These are phyloP conservation scores for Metschnikowia continentalis DNA, from an alignment of 805 yeast species.

Conservation along the genomic window DNA sequence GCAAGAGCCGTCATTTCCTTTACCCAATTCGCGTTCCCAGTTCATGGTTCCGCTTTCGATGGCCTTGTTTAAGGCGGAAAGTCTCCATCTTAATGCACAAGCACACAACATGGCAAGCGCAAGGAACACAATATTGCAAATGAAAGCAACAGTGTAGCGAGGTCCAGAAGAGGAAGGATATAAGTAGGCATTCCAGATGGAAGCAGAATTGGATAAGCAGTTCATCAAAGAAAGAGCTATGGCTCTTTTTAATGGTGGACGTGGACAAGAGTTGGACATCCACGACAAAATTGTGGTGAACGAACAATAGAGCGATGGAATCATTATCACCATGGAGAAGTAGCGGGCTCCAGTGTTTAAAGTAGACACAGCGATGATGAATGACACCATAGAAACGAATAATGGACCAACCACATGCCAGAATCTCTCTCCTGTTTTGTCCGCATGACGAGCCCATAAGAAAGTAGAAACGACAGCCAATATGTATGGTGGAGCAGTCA, in stretches of 20 bases:
- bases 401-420: slow-evolving; percentile 46
- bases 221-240: slow-evolving; percentile 55
- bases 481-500: slow-evolving; percentile 58
- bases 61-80: slow-evolving; percentile 36
- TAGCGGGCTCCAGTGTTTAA: slow-evolving; percentile 54
- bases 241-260: slow-evolving; percentile 59
- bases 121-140: slow-evolving; percentile 47
- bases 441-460: slow-evolving; percentile 54
- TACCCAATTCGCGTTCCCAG: slow-evolving; percentile 48
- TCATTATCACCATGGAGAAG: slow-evolving; percentile 57
- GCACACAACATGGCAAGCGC: slow-evolving; percentile 39
- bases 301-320: slow-evolving; percentile 52
- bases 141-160: slow-evolving; percentile 43
- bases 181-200: slow-evolving; percentile 53
- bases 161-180: slow-evolving; percentile 46
- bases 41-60: slow-evolving; percentile 45
- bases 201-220: slow-evolving; percentile 51
- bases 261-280: slow-evolving; percentile 52
- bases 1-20: slow-evolving; percentile 39
- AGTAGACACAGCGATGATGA: slow-evolving; percentile 47
- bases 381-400: slow-evolving; percentile 39
- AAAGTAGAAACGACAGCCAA: slow-evolving; percentile 49
- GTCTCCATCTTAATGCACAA: slow-evolving; percentile 34
- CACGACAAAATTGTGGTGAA: slow-evolving; percentile 51
- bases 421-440: slow-evolving; percentile 51